Base-by-base conservation (phyloP, 805 yeast species). In the Saccharomycopsis babjevae region DNA sequence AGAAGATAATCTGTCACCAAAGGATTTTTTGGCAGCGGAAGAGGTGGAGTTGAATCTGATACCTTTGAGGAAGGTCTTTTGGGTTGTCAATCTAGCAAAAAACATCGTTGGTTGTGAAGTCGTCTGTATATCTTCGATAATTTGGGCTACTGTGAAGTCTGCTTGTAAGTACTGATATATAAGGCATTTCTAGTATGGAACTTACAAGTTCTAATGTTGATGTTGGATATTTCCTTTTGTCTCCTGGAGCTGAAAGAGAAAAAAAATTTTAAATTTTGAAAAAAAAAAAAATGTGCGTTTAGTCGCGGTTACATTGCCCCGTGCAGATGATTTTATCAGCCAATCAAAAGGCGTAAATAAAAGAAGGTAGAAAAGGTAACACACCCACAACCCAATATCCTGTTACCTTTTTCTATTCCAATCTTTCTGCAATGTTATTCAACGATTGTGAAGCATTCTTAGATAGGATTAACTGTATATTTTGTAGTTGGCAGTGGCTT, bases 21-120 rank as follows among this genome's bases (percentile, higher is more conserved):
- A 7, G 3, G 52, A 46, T 13, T 46, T 46, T 15, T 46, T 46
- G 52, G 52, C 32, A 16, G 52, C 52, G 58, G 69, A 65, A 52
- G 67, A 64, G 64, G 76, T 67, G 55, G 71, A 71, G 61, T 71
- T 70, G 69, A 61, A 69, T 67, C 79, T 73, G 58, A 72, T 71
- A 61, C 61, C 61, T 18, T 20, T 20, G 38, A 58, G 56, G 60
- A 58, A 58, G 28, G 57, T 58, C 52, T 58, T 58, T 39, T 58
- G 60, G 43, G 60, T 38, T 4, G 36, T 59, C 52, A 56, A 40
- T 46, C 52, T 46, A 22, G 52, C 28, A 22, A 46, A 46, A 22
- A 46, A 46, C 52, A 46, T 46, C 15, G n/a, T 46, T 52, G 40
- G 22, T 30, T 7, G 10, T 34, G 38, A 34, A 34, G 38, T 34